These are phyloP conservation scores for Sporothrix pseudoabietina DNA, from an alignment of 2,329 filamentous ascomycete genomes.

Conservation along the genomic window DNA sequence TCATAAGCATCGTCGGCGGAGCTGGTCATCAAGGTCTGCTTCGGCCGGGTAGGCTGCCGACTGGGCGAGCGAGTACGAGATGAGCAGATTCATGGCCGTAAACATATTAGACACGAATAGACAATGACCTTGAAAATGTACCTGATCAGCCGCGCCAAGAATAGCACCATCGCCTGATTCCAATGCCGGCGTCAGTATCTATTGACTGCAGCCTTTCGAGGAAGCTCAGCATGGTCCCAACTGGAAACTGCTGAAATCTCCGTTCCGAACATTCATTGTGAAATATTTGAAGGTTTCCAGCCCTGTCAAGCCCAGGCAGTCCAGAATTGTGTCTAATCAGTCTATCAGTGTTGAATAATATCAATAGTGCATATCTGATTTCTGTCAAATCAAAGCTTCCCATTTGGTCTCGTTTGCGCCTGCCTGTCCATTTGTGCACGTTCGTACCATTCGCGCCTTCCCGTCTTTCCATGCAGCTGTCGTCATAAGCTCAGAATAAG, in stretches of 20 bases:
- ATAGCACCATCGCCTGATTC: neutral
- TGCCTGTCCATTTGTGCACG: neutral
- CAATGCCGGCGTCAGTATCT: neutral
- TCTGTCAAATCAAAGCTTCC: neutral
- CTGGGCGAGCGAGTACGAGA: conserved; percentile 82
- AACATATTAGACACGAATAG: neutral
- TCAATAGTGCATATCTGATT: neutral
- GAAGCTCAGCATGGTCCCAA: neutral
- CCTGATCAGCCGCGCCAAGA: neutral
- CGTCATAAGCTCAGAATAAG: neutral
- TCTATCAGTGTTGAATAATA: neutral
- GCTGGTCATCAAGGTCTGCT: conserved; percentile 70
- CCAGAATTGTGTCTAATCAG: neutral
- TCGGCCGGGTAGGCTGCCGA: conserved; percentile 76
- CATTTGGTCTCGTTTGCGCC: neutral
- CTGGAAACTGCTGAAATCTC: neutral
- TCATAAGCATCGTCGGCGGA: conserved; percentile 51
- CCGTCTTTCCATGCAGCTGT: neutral
- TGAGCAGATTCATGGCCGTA: conserved; percentile 76
- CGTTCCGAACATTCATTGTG: neutral
- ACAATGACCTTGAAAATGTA: neutral
- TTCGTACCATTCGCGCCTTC: neutral
- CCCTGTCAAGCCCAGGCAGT: neutral
- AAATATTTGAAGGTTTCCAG: neutral
- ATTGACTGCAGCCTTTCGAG: neutral